Evolutionary conservation across 768 basidiomycete species (phyloP).

Genomic region (Hericium erinaceus): DNA sequence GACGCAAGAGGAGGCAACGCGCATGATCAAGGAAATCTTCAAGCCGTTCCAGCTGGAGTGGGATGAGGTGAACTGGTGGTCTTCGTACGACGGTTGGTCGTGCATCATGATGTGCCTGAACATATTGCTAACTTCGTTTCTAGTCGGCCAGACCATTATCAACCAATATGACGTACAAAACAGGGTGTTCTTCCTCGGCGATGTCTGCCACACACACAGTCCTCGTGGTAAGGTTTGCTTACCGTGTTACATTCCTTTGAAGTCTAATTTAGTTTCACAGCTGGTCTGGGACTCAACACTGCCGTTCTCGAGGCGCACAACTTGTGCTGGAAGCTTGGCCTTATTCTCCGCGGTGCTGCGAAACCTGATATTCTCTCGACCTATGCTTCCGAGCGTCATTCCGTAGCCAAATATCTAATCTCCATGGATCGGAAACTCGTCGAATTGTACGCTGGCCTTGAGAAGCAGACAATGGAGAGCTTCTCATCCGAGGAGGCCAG

Average conservation of each 20-base stretch:
- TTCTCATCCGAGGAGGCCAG: slow-evolving; percentile 4
- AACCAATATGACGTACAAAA: slow-evolving; percentile 3
- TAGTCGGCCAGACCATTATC: slow-evolving; percentile 3
- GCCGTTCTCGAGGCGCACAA: slow-evolving; percentile 5
- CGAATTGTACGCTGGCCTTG: slow-evolving; percentile 3
- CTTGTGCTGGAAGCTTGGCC: slow-evolving; percentile 4
- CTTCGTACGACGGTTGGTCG: slow-evolving; percentile 5
- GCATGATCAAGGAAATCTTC: slow-evolving; percentile 7
- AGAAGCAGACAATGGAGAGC: slow-evolving; percentile 4
- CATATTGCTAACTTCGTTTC: background rate
- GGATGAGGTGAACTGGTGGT: slow-evolving; percentile 10
- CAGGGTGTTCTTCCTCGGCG: slow-evolving; percentile 6
- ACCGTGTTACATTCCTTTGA: background rate
- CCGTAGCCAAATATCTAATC: slow-evolving; percentile 1
- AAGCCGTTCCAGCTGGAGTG: slow-evolving; percentile 4
- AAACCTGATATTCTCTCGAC: slow-evolving; percentile 3
- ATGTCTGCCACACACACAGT: slow-evolving; percentile 6
- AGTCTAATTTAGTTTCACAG: background rate
- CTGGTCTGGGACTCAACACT: slow-evolving; percentile 6
- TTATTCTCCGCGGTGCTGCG: slow-evolving; percentile 1
- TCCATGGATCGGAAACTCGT: slow-evolving; percentile 5
- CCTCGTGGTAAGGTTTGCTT: slow-evolving; percentile 1
- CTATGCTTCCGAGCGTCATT: slow-evolving; percentile 4
- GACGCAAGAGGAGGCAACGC: slow-evolving; percentile 1
- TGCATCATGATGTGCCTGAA: background rate